Percentiles rank a stretch among this genome's conserved stretches.
phyloP scores from a whole-genome alignment of 805 yeast genomes.

The Wickerhamiella slavikovae region DNA sequence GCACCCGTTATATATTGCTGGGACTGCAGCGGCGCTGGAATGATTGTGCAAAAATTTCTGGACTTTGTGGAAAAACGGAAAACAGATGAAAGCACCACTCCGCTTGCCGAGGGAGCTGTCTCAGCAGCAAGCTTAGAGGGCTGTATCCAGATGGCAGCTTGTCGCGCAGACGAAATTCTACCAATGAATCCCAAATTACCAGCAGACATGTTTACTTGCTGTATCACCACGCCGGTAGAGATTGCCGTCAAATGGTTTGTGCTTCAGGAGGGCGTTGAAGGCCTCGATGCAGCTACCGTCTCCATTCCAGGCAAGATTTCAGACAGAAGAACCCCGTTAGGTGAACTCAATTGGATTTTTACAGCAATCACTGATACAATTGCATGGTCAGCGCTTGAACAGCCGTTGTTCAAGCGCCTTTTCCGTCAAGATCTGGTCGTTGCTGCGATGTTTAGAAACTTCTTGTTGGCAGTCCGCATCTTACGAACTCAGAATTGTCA shows the following conservation, averaged over 20 bases:
- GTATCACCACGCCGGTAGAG: conserved; percentile 88
- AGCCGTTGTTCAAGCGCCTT: conserved; percentile 71
- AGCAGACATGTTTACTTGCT: conserved; percentile 88
- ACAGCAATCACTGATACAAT: conserved; percentile 96
- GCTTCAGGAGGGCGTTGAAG: conserved; percentile 32
- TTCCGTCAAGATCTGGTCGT: conserved; percentile 93
- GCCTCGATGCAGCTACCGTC: conserved; percentile 29
- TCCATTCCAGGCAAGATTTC: conserved; percentile 78
- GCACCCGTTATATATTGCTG: conserved; percentile 92
- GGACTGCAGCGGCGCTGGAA: conserved; percentile 90
- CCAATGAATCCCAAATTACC: conserved; percentile 92
- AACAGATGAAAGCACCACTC: conserved; percentile 28
- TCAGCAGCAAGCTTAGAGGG: conserved; percentile 56
- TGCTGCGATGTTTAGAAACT: conserved; percentile 87
- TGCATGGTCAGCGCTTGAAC: conserved; percentile 84
- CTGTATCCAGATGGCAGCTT: conserved; percentile 86
- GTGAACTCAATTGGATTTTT: conserved; percentile 93
- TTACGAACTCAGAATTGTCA: conserved; percentile 89
- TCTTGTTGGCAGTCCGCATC: conserved; percentile 73
- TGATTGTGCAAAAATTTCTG: conserved; percentile 74
- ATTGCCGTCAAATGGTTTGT: conserved; percentile 83
- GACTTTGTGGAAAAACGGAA: conserved; percentile 77
- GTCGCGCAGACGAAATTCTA: conserved; percentile 62
- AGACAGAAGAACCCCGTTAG: conserved; percentile 85
- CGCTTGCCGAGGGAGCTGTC: conserved; percentile 28